Evolutionary conservation across 2,329 filamentous ascomycete species (phyloP), one percentile per base, ranked within the genome.

Genomic region (Clonostachys sp.): DNA sequence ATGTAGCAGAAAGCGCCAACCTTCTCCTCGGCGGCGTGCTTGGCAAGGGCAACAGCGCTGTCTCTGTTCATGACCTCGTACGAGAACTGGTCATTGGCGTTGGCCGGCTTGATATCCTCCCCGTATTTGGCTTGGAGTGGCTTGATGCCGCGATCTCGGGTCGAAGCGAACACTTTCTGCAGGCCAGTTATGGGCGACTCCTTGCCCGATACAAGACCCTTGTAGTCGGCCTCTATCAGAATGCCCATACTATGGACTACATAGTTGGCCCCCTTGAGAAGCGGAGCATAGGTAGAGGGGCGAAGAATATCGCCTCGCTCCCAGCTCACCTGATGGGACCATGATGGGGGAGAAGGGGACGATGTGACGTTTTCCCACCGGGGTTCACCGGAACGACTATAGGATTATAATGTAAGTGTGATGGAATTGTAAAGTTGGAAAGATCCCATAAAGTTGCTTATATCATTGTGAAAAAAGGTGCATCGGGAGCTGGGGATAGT

Each of bases 21-120:
- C 35, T 81, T 75, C 50, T 82, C 80, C 34, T 71, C 71, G 24
- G 78, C 77, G 2, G 91, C 84, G 62, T 92, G 88, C 59, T 86
- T 83, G 13, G 92, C 94, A 13, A 96, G 77, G 47, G 86, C 80
- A 51, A 97, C 82, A 43, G 92, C 92, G 71, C 75, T 82, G 70
- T 97, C 92, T 48, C 94, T 81, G 71, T 99, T 99, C 90, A 99
- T 96, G 51, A 91, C 77, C 72, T 97, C 94, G 72, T 99, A 99
- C 16, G 92, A 96, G 58, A 96, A 75, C 68, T 94, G 87, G 24
- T 84, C 84, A 56, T 84, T 83, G 42, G 73, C 78, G 64, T 88
- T 84, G 45, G 83, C 75, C 1, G 84, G 78, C 55, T 78, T 75
- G 55, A 91, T 76, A 51, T 80, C 75, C 51, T 80, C 78, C 44